Base-by-base conservation (phyloP, 2,329 filamentous ascomycete species). In the Apiospora koreana region DNA sequence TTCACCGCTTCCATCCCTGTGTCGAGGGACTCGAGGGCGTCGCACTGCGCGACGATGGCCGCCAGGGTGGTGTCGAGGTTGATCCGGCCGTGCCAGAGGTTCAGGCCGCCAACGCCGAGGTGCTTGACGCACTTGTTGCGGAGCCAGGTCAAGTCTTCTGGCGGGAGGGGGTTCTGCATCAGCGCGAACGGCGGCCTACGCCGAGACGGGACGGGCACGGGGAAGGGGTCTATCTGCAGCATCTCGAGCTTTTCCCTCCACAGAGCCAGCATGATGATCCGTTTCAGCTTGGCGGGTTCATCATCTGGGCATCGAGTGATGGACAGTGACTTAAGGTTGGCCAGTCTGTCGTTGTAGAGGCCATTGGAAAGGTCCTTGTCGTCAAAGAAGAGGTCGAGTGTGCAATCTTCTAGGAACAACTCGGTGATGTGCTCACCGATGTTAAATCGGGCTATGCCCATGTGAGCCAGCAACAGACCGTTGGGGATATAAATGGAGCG, bases 41-140 rank as follows among this genome's bases (percentile, higher is more conserved):
- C 76, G 62, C 79, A 79, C 16, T 76, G 74, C 2, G 67, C 68
- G 4, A 74, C 48, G 2, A 78, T 45, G 16, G 68, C 46, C 21
- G 72, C 41, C 23, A 79, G 48, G 0, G 58, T 45, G 16, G 72
- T 71, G 25, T 77, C 75, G 8, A 74, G 50, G 10, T 41, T 64
- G 25, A 71, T 50, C 2, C 70, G 54, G 16, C 68, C 67, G 28
- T 65, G 69, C 1, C 70, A 92, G 0, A 91, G 90, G 0, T 90
- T 91, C 14, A 93, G 81, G 2, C 91, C 92, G 41, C 73, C 71
- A 21, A 79, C 10, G 35, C 70, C 72, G 14, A 79, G 72, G 45
- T 73, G 75, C 6, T 65, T 74, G 43, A 79, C 64, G n/a, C 69
- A 68, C 1, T 74, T 46, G 69, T 76, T 76, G 43, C 23, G 72